Conservation (phyloP, 192 early-diverging fungal species). For the Chytriomyces hyalinus region DNA sequence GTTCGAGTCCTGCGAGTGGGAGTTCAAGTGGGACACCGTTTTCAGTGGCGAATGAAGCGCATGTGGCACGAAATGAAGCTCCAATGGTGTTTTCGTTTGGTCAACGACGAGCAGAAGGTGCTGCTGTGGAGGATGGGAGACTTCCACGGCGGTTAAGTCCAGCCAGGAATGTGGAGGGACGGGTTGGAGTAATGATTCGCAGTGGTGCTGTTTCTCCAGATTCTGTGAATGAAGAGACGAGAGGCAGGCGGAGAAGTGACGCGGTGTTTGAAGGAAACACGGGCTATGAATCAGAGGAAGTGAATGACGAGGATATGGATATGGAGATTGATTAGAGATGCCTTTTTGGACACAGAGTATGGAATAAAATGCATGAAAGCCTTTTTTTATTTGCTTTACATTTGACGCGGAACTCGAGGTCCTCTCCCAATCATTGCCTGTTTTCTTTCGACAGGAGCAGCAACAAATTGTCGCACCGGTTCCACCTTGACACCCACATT, state of each 20-base stretch:
- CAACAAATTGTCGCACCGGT: not conserved
- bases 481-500: not conserved
- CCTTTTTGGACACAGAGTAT: too few species aligned
- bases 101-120: not conserved
- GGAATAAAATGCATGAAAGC: too few species aligned
- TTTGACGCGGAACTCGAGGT: slow-evolving; percentile 4
- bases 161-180: not conserved
- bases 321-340: not conserved
- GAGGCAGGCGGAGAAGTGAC: not conserved
- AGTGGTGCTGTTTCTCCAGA: not conserved
- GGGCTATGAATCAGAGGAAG: not conserved
- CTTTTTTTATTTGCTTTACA: not conserved
- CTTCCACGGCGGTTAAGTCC: not conserved
- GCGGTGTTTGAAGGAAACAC: not conserved
- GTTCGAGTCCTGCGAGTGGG: not conserved
- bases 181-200: not conserved
- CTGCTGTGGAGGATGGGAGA: not conserved
- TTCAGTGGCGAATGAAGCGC: not conserved
- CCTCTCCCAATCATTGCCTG: slow-evolving; percentile 13
- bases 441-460: slow-evolving; percentile 1
- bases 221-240: not conserved
- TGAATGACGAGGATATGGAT: slow-evolving; percentile 15
- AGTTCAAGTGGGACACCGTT: not conserved
- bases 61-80: not conserved
- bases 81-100: not conserved